These are phyloP conservation scores for Acarospora socialis DNA, from an alignment of 2,329 filamentous ascomycete species.

Conservation along the genomic window DNA sequence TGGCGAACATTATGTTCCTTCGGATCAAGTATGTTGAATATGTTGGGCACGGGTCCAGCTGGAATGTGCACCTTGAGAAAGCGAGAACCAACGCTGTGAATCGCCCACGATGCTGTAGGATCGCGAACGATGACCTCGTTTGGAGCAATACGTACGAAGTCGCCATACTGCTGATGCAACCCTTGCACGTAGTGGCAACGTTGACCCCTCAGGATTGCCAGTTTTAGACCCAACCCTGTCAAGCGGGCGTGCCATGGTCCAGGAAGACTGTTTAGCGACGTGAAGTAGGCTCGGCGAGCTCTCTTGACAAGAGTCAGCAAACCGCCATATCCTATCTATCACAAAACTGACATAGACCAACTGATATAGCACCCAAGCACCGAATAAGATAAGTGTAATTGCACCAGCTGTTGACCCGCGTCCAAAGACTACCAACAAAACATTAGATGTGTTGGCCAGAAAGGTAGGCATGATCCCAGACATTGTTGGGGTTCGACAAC, in stretches of 20 bases:
- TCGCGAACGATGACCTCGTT: constrained; percentile 6
- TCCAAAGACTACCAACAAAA: too few species aligned
- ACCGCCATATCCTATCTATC: too few species aligned
- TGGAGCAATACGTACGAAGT: constrained; percentile 7
- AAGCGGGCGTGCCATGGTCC: constrained; percentile 8
- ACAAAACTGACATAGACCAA: too few species aligned
- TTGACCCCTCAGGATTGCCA: constrained; percentile 1
- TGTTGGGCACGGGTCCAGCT: constrained; percentile 2
- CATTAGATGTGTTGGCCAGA: too few species aligned
- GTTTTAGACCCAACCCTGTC: constrained; percentile 3
- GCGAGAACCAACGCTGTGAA: constrained; percentile 4
- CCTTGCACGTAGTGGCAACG: constrained; percentile 6
- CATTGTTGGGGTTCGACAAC: too few species aligned
- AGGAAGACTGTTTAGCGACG: constrained; percentile 5
- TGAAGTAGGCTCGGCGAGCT: constrained; percentile 4
- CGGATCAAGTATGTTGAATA: constrained; percentile 7
- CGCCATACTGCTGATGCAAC: constrained; percentile 9
- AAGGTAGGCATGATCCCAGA: too few species aligned
- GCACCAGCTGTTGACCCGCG: too few species aligned
- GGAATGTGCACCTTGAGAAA: constrained; percentile 4
- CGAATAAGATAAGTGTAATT: too few species aligned
- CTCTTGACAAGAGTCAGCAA: constrained; percentile 1
- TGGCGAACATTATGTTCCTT: constrained; percentile 4
- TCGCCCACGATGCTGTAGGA: constrained; percentile 3
- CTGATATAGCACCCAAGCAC: too few species aligned